These are phyloP conservation scores for Hypoxylon sp. DNA, from an alignment of 2,329 filamentous ascomycete genomes.

Conservation along the genomic window DNA sequence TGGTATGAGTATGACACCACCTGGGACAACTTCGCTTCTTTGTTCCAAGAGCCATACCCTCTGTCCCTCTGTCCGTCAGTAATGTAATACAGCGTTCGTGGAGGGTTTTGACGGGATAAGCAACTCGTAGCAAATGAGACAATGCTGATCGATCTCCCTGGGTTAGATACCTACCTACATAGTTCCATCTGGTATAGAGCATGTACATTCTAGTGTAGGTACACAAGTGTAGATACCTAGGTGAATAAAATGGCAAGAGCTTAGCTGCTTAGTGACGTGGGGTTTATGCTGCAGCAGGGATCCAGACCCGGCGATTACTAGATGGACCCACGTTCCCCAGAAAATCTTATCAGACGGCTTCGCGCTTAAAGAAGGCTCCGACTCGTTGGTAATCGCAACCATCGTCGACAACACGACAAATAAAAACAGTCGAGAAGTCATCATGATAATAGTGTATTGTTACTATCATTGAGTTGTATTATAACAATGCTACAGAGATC, in stretches of 20 bases:
- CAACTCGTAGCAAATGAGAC: conserved; percentile 5
- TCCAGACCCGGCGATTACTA: conserved; percentile 27
- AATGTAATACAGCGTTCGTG: conserved; percentile 3
- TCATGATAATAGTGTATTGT: background rate
- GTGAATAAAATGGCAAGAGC: background rate
- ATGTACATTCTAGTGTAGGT: no score
- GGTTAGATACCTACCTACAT: no score
- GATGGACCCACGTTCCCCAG: conserved; percentile 40
- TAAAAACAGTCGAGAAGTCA: background rate
- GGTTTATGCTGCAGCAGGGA: conserved; percentile 36
- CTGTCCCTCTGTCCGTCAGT: background rate
- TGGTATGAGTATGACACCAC: conserved; percentile 42
- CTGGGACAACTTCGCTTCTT: conserved; percentile 24
- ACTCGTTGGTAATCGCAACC: conserved; percentile 16
- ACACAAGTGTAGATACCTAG: background rate
- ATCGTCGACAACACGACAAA: background rate
- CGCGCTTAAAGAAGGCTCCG: conserved; percentile 22
- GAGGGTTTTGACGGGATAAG: background rate
- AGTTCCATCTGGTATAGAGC: background rate
- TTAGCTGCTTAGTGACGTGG: conserved; percentile 8
- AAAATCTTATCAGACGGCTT: conserved; percentile 25
- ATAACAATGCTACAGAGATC: background rate
- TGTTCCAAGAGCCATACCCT: background rate
- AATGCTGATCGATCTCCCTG: background rate
- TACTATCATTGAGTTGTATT: conserved; percentile 7